Evolutionary conservation across 2,329 filamentous ascomycete species (phyloP).

Genomic region (Fonsecaea monophora): DNA sequence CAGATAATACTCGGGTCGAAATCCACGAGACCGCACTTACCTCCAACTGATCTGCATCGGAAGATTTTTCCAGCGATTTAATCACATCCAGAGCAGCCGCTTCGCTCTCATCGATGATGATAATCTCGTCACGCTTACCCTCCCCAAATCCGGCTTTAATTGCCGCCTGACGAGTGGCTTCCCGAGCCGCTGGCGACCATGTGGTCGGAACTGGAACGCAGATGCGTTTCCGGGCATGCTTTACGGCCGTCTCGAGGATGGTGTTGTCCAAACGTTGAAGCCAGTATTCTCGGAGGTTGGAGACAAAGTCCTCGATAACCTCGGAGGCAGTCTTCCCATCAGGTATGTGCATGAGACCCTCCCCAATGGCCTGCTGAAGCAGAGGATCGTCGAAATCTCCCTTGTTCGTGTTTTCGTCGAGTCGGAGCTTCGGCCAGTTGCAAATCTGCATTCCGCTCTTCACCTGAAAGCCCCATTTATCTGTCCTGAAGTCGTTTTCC

Average conservation of each 20-base stretch:
- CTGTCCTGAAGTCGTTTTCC: constrained; percentile 5
- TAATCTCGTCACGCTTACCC: neutral
- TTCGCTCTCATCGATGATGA: constrained; percentile 4
- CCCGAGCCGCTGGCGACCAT: neutral
- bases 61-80: neutral
- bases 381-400: constrained; percentile 5
- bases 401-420: constrained; percentile 14
- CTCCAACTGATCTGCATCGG: neutral
- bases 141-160: neutral
- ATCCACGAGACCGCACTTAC: neutral
- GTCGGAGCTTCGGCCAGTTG: constrained; percentile 2
- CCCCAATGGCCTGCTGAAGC: neutral
- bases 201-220: constrained; percentile 3
- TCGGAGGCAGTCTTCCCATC: constrained; percentile 2
- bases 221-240: neutral
- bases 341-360: constrained; percentile 10
- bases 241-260: neutral
- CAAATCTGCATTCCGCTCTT: neutral
- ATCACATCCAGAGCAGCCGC: constrained; percentile 1
- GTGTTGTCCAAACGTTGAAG: neutral
- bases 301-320: constrained; percentile 6
- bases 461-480: constrained; percentile 11
- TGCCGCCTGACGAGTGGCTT: constrained; percentile 3
- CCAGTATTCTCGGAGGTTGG: neutral
- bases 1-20: neutral